A percentile compares a stretch with the other conserved stretches of the same genome.
Conservation (phyloP, 345 rosid genomes). For the Pistacia atlantica region DNA sequence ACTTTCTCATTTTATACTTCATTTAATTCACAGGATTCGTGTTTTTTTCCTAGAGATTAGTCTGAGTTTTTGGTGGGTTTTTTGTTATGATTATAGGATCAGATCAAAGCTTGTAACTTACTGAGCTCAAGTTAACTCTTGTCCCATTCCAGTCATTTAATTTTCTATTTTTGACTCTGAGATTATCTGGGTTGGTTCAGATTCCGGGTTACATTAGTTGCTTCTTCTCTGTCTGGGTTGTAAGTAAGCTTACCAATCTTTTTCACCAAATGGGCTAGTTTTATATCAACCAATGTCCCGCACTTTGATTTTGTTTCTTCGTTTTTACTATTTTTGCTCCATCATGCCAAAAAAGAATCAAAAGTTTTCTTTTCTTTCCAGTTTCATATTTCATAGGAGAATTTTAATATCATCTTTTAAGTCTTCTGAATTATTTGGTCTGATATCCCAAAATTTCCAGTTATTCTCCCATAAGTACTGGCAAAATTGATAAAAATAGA, state of each 20-base stretch:
- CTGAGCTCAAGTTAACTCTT: not conserved
- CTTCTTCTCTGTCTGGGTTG: not conserved
- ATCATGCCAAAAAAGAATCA: no score
- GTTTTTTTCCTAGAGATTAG: not conserved
- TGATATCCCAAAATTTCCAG: not conserved
- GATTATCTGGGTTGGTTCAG: not conserved
- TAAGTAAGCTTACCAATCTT: not conserved
- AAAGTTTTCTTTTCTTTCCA: not conserved
- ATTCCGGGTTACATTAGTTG: not conserved
- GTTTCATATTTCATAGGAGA: not conserved
- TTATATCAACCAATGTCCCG: not conserved
- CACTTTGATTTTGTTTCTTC: not conserved
- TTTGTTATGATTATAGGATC: not conserved
- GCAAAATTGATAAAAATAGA: not conserved
- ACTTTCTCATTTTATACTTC: not conserved
- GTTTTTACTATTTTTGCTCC: not conserved
- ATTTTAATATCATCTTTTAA: not conserved
- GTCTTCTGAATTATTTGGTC: not conserved
- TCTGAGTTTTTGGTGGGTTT: not conserved
- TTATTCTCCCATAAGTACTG: not conserved
- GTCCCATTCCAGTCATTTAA: not conserved
- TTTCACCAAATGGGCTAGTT: not conserved
- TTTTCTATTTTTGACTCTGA: not conserved
- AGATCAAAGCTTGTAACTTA: not conserved
- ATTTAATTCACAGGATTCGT: not conserved